Conservation (phyloP, 73 alveolate species). For the Symbiodinium natans region DNA sequence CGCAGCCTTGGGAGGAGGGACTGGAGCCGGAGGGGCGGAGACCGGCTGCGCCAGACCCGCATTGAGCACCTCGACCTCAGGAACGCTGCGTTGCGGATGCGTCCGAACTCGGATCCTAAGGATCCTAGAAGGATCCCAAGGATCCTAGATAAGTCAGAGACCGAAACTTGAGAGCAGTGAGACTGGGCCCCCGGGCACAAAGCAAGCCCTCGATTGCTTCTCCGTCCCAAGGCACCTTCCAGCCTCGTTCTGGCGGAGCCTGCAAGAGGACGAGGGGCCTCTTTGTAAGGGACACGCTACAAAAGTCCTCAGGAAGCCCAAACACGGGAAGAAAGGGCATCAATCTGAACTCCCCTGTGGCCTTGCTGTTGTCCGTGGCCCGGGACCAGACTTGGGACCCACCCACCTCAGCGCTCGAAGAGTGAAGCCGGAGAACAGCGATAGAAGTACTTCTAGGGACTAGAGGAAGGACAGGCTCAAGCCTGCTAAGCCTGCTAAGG, state of each 20-base stretch:
- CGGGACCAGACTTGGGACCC: constrained; percentile 88
- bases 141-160: too few relatives aligned
- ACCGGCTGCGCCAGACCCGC: constrained; percentile 71
- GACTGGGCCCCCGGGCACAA: too few relatives aligned
- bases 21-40: not conserved
- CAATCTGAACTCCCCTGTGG: not conserved
- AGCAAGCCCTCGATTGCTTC: constrained; percentile 39
- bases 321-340: not conserved
- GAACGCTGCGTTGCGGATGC: not conserved
- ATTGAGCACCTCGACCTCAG: constrained; percentile 4
- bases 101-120: too few relatives aligned
- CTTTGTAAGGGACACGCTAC: too few relatives aligned
- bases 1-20: not conserved
- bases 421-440: too few relatives aligned
- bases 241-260: constrained; percentile 74
- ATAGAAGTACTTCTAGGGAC: too few relatives aligned
- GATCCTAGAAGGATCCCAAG: too few relatives aligned
- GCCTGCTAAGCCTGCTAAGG: too few relatives aligned
- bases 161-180: too few relatives aligned
- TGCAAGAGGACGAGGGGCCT: too few relatives aligned
- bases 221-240: constrained; percentile 92
- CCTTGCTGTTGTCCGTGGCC: constrained; percentile 45
- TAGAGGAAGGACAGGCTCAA: too few relatives aligned
- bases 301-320: too few relatives aligned
- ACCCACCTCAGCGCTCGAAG: constrained; percentile 41